These are phyloP conservation scores for Trypethelium eluteriae DNA, from an alignment of 495 filamentous ascomycete genomes.

Conservation along the genomic window DNA sequence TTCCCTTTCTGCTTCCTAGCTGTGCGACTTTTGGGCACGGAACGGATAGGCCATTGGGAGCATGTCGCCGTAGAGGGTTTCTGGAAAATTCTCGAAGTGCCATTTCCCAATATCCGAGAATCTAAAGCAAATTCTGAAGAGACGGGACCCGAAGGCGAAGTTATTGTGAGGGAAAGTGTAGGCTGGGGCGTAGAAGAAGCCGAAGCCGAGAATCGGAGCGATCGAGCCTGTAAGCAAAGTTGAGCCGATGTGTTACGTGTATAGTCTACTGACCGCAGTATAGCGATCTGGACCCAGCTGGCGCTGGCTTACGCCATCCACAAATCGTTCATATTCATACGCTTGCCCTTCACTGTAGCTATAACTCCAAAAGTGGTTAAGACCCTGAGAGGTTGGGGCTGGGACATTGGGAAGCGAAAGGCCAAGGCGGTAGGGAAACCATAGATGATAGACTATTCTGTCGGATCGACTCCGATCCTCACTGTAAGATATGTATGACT, in stretches of 20 bases:
- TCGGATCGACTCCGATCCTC: background rate
- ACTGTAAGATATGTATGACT: background rate
- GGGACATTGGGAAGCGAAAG: slow-evolving; percentile 58
- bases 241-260: background rate
- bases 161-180: slow-evolving; percentile 17
- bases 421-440: slow-evolving; percentile 1
- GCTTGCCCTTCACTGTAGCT: slow-evolving; percentile 82
- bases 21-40: slow-evolving; percentile 73
- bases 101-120: slow-evolving; percentile 32
- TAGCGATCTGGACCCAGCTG: slow-evolving; percentile 78
- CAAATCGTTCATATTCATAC: slow-evolving; percentile 94
- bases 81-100: slow-evolving; percentile 44
- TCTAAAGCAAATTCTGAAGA: background rate
- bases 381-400: slow-evolving; percentile 74
- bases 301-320: slow-evolving; percentile 94
- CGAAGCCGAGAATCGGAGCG: slow-evolving; percentile 34
- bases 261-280: background rate
- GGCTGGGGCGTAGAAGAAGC: slow-evolving; percentile 32
- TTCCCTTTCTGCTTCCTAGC: slow-evolving; percentile 92
- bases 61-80: slow-evolving; percentile 35
- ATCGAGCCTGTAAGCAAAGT: slow-evolving; percentile 47
- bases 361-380: slow-evolving; percentile 85
- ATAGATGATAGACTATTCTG: background rate
- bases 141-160: slow-evolving; percentile 13
- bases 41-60: slow-evolving; percentile 65